Base-by-base conservation (phyloP, 1,139 yeast species). In the Suhomyces anneliseae region DNA sequence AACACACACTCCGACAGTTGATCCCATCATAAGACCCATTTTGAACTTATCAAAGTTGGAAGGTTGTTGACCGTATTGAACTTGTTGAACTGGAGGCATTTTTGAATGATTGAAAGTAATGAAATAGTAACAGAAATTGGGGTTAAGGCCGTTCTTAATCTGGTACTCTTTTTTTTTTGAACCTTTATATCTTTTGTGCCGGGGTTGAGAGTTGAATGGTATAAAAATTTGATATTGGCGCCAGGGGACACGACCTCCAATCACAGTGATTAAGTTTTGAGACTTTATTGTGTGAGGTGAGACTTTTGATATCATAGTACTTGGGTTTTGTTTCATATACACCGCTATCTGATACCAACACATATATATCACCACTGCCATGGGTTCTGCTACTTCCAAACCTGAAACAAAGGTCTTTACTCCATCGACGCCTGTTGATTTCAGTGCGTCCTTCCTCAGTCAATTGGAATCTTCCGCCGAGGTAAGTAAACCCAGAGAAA, bases 1-100 rank as follows among this genome's bases (percentile, higher is more conserved):
- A 39, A 93, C 92, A 64, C 95, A 95, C 15, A 92, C 95, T 51
- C 99, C 99, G 32, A 90, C 97, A 27, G 96, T 85, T 42, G 93
- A 75, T 48, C 99, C 99, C 98, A 93, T 95, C 72, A 92, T 74
- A 54, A 92, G 86, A 47, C 99, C 99, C 98, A 93, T 95, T 72
- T 93, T 93, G 80, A 93, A 88, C 73, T 92, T 93, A 53, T 93
- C 97, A 72, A 90, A 90, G 70, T 87, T 84, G 42, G 97, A 86
- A 49, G 95, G 96, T 64, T 86, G 90, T 57, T 87, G 93, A 43
- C 75, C 82, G 62, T 81, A 83, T 63, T 83, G 87, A 54, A 80
- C 79, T 69, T 85, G 90, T 68, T 82, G 92, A 57, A 85, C 89
- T 69, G 96, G 96, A 57, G 96, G 95, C 95, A 87, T 87, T 43